Evolutionary conservation across 2,329 filamentous ascomycete genomes (phyloP).

Genomic region (Camillea tinctor): DNA sequence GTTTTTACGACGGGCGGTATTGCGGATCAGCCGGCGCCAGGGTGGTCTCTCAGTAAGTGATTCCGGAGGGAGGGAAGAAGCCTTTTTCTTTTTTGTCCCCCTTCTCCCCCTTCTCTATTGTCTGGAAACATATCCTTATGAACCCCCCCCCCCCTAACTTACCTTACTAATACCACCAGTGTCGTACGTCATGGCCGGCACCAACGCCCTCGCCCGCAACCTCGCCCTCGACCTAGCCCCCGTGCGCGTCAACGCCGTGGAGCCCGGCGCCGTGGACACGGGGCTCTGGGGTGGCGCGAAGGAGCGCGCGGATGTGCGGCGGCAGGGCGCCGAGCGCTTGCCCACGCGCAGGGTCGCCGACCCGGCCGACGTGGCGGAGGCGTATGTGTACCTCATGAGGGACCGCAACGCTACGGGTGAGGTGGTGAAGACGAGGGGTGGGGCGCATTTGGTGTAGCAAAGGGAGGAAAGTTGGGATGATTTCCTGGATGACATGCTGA

Average conservation of each 20-base stretch:
- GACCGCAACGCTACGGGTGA: slow-evolving; percentile 31
- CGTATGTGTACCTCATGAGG: slow-evolving; percentile 30
- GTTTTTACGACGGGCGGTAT: slow-evolving; percentile 27
- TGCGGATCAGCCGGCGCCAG: slow-evolving; percentile 18
- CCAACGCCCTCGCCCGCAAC: slow-evolving; percentile 26
- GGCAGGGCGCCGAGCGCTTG: slow-evolving; percentile 7
- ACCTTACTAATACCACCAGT: too few relatives aligned
- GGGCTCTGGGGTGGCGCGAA: slow-evolving; percentile 23
- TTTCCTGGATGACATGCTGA: too few relatives aligned
- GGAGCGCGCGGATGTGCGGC: slow-evolving; percentile 9
- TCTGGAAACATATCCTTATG: too few relatives aligned
- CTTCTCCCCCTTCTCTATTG: too few relatives aligned
- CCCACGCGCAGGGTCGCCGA: slow-evolving; percentile 20
- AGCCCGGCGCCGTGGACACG: slow-evolving; percentile 29
- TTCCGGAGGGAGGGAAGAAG: too few relatives aligned
- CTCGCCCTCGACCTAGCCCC: slow-evolving; percentile 30
- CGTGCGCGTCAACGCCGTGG: slow-evolving; percentile 29
- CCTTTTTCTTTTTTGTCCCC: too few relatives aligned
- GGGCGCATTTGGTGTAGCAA: slow-evolving; percentile 19
- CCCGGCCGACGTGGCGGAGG: slow-evolving; percentile 30
- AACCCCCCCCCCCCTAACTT: too few relatives aligned
- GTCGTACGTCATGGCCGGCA: slow-evolving; percentile 23
- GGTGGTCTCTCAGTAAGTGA: slow-evolving; percentile 24
- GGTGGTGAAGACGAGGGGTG: slow-evolving; percentile 28
- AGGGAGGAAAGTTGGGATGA: too few relatives aligned